A percentile compares a stretch with the other conserved stretches of the same genome.
phyloP scores from a whole-genome alignment of 768 basidiomycete species.

The Lepiota brunneoincarnata region DNA sequence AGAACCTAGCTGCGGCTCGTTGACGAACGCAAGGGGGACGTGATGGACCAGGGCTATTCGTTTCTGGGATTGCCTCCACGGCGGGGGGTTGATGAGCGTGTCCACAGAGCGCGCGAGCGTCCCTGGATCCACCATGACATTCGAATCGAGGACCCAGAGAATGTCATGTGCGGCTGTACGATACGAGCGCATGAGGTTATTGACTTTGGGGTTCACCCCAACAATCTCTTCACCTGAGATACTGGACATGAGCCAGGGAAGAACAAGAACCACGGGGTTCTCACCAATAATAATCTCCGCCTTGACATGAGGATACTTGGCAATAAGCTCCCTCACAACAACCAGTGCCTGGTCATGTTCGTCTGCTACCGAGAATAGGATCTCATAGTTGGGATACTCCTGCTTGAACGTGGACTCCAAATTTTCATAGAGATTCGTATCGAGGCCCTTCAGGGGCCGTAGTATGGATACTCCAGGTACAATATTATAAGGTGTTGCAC shows the following conservation, averaged over 20 bases:
- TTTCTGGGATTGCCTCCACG: constrained; percentile 29
- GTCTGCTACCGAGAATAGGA: constrained; percentile 89
- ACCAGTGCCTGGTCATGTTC: constrained; percentile 85
- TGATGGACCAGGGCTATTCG: constrained; percentile 91
- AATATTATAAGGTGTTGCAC: constrained; percentile 36
- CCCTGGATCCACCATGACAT: constrained; percentile 73
- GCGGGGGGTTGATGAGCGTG: constrained; percentile 48
- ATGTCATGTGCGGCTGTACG: constrained; percentile 81
- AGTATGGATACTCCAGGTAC: constrained; percentile 92
- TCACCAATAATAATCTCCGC: constrained; percentile 76
- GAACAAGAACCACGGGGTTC: constrained; percentile 16
- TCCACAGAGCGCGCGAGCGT: constrained; percentile 86
- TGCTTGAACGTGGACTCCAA: constrained; percentile 90
- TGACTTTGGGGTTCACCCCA: constrained; percentile 96
- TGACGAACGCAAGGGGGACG: constrained; percentile 83
- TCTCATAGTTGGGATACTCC: constrained; percentile 89
- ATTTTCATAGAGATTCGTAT: constrained; percentile 95
- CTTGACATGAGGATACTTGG: constrained; percentile 74
- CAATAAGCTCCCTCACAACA: constrained; percentile 74
- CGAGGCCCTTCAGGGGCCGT: constrained; percentile 91
- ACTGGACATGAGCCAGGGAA: constrained; percentile 3
- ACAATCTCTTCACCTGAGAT: constrained; percentile 72
- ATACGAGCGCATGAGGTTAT: constrained; percentile 90
- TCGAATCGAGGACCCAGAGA: constrained; percentile 97
- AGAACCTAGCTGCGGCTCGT: constrained; percentile 71